phyloP scores from a whole-genome alignment of 169 alveolate genomes.

The Babesia ovata region DNA sequence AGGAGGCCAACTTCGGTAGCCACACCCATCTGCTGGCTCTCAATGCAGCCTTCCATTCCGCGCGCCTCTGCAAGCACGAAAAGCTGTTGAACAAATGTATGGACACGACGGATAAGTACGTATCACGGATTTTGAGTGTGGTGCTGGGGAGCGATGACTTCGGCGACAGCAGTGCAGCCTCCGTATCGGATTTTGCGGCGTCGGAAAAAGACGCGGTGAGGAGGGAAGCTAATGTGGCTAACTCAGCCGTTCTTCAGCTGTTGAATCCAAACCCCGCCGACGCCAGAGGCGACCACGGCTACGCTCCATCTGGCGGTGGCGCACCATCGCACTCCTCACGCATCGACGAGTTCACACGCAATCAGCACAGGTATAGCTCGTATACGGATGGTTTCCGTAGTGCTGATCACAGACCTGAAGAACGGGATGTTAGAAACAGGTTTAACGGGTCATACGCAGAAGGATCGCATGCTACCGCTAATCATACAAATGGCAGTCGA shows the following conservation, averaged over 20 bases:
- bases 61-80: conserved; percentile 6
- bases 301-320: neutral
- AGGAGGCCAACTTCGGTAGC: conserved; percentile 13
- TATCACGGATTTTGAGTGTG: neutral
- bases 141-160: conserved; percentile 7
- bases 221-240: neutral
- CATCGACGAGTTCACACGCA: too few relatives aligned
- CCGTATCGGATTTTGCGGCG: neutral
- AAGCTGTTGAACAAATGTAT: conserved; percentile 7
- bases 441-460: neutral
- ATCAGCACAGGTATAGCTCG: neutral
- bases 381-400: neutral
- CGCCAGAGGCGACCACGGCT: neutral
- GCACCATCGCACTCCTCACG: too few relatives aligned
- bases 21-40: conserved; percentile 13
- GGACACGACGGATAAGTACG: conserved; percentile 3
- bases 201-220: neutral
- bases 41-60: neutral
- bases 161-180: neutral
- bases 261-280: too few relatives aligned
- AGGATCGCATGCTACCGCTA: neutral
- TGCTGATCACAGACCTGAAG: neutral
- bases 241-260: neutral
- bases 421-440: neutral
- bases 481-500: neutral